Evolutionary conservation across 2,329 filamentous ascomycete genomes (phyloP), one percentile per base, ranked within the genome.

Genomic region (Acephala macrosclerotiorum): DNA sequence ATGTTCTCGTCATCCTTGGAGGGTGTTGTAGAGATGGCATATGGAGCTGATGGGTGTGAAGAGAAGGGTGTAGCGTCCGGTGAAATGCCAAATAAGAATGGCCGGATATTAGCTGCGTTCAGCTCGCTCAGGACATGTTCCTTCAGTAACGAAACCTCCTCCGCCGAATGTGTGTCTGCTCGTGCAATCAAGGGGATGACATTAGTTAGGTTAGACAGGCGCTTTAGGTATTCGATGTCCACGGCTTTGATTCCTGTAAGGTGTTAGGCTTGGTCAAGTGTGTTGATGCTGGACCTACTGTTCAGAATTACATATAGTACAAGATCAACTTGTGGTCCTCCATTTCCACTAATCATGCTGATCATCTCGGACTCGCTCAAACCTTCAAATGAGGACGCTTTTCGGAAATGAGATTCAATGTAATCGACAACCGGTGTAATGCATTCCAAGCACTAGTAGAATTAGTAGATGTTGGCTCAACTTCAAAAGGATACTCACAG

Each of bases 161-260:
- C 82, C 0, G 80, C 69, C 0, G 85, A 84, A 67, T 95, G 79
- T 1, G 85, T 85, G 75, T 99, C 96, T 3, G 91, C 85, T 68
- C 91, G 92, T 14, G 92, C 87, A 59, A 99, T 84, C 2, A 98
- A 78, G 1, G 95, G 92, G 56, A 98, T 89, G 7, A 98, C 85
- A 76, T 97, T 98, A 8, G 93, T 96, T 64, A 94, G 83, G 1
- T 84, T 80, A 33, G 89, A 87, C 22, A 97, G 83, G 35, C 87
- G 87, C 59, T 86, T 85, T 64, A 97, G 87, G 72, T 89, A 91
- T 66, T 91, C 85, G 9, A 95, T 80, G 73, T 97, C 93, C 36
- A 84, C 82, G 9, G 84, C 77, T 72, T 88, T 82, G 49, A 88
- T 80, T 71, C 82, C 86, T 90, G 71, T 29, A 56, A n/a, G 63